These are phyloP conservation scores for Trametes cingulata DNA, from an alignment of 768 basidiomycete species.

Conservation along the genomic window DNA sequence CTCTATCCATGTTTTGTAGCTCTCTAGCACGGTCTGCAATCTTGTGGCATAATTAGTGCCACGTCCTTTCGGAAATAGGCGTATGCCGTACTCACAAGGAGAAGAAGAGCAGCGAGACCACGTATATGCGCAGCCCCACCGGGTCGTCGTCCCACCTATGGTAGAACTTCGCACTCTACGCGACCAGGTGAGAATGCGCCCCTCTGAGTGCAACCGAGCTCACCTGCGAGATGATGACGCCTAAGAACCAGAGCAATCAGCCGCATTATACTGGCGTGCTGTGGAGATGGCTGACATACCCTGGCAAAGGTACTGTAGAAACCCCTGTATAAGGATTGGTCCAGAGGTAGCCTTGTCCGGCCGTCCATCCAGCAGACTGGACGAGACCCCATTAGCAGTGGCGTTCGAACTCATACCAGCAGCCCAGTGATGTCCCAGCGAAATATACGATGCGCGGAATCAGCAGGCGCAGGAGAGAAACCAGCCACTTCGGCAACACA, in stretches of 20 bases:
- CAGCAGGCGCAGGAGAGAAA: too few relatives aligned
- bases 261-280: too few relatives aligned
- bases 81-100: constrained; percentile 46
- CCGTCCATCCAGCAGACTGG: neutral
- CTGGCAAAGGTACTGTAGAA: constrained; percentile 51
- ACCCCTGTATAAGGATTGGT: constrained; percentile 45
- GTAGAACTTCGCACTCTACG: constrained; percentile 26
- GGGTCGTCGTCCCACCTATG: constrained; percentile 40
- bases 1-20: constrained; percentile 33
- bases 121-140: constrained; percentile 42
- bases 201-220: neutral
- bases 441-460: too few relatives aligned
- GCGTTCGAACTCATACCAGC: neutral
- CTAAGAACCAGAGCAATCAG: neutral
- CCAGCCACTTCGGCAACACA: too few relatives aligned
- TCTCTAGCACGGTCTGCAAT: constrained; percentile 27
- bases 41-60: constrained; percentile 10
- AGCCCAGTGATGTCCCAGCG: neutral
- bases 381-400: too few relatives aligned
- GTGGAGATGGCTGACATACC: constrained; percentile 11
- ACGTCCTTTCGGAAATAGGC: too few relatives aligned
- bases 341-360: constrained; percentile 26
- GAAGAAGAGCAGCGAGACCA: constrained; percentile 39
- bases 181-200: neutral
- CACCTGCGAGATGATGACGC: constrained; percentile 31